Conservation (phyloP, 345 rosid species). For the Eucalyptus victrix region DNA sequence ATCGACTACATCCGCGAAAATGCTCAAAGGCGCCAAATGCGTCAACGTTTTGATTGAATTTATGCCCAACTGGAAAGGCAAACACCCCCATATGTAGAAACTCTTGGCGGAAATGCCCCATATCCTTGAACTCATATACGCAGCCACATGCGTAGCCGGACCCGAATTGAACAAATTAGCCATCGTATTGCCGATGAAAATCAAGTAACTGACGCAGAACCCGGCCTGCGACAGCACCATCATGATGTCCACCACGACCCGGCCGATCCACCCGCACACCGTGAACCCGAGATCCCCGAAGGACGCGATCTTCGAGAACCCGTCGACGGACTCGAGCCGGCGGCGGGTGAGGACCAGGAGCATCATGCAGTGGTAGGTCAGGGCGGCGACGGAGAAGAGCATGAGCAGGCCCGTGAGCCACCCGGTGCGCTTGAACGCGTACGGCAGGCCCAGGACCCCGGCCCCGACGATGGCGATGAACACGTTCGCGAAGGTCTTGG, state of each 20-base stretch:
- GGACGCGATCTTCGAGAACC: conserved; percentile 35
- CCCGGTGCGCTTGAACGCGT: conserved; percentile 80
- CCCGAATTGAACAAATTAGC: conserved; percentile 24
- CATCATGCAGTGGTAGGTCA: conserved; percentile 71
- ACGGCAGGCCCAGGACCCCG: conserved; percentile 86
- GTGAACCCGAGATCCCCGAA: conserved; percentile 79
- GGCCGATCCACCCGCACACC: conserved; percentile 64
- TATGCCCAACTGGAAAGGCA: conserved; percentile 75
- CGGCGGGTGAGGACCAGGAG: conserved; percentile 69
- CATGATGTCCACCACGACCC: conserved; percentile 54
- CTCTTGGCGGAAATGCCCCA: conserved; percentile 39
- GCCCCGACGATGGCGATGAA: conserved; percentile 86
- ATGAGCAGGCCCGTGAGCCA: conserved; percentile 70
- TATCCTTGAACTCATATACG: conserved; percentile 11
- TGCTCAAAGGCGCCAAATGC: conserved; percentile 84
- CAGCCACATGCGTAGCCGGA: not conserved
- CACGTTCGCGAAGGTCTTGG: conserved; percentile 82
- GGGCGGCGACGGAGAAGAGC: conserved; percentile 41
- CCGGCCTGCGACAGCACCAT: conserved; percentile 70
- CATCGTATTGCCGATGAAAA: conserved; percentile 57
- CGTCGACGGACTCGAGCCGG: conserved; percentile 39
- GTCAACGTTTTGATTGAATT: conserved; percentile 67
- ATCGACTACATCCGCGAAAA: conserved; percentile 85
- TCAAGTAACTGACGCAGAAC: conserved; percentile 76
- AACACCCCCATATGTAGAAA: conserved; percentile 58